A percentile compares a stretch with the other conserved stretches of the same genome.
phyloP scores from a whole-genome alignment of 768 basidiomycete genomes.

The Collybia sordida region DNA sequence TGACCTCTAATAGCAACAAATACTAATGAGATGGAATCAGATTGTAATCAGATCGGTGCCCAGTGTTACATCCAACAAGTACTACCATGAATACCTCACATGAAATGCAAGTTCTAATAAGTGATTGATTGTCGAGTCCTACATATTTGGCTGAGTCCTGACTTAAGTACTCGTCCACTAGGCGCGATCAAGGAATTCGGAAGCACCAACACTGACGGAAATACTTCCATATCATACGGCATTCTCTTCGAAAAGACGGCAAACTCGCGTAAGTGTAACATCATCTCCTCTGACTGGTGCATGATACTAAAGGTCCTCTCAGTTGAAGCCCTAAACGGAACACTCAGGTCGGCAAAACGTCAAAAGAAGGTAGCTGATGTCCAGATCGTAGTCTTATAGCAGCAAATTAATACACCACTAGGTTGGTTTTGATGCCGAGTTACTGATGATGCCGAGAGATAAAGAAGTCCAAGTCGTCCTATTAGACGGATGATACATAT shows the following conservation, averaged over 20 bases:
- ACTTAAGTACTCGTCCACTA: slow-evolving; percentile 7
- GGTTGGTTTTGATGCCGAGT: slow-evolving; percentile 45
- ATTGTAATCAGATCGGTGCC: too few species aligned
- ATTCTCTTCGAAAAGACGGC: slow-evolving; percentile 47
- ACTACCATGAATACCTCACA: slow-evolving; percentile 28
- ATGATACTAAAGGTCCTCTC: not conserved
- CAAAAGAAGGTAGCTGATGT: slow-evolving; percentile 40
- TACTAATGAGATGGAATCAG: too few species aligned
- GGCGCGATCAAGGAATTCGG: slow-evolving; percentile 47
- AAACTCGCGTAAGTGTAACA: slow-evolving; percentile 35
- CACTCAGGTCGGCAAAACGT: slow-evolving; percentile 42
- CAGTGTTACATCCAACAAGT: not conserved
- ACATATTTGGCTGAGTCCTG: not conserved
- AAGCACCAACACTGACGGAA: slow-evolving; percentile 35
- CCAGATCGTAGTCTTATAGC: not conserved
- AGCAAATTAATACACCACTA: slow-evolving; percentile 11
- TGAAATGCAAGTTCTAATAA: slow-evolving; percentile 35
- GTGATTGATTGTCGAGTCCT: slow-evolving; percentile 13
- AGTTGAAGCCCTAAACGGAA: slow-evolving; percentile 54
- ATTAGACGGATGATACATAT: slow-evolving; percentile 19
- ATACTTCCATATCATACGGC: slow-evolving; percentile 38
- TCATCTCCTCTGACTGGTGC: too few species aligned
- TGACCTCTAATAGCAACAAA: too few species aligned
- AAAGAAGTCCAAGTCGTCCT: slow-evolving; percentile 45
- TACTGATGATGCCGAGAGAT: slow-evolving; percentile 51